A percentile compares a stretch with the other conserved stretches of the same genome.
Evolutionary conservation across 2,329 filamentous ascomycete genomes (phyloP).

Genomic region (Hansfordia pulvinata): DNA sequence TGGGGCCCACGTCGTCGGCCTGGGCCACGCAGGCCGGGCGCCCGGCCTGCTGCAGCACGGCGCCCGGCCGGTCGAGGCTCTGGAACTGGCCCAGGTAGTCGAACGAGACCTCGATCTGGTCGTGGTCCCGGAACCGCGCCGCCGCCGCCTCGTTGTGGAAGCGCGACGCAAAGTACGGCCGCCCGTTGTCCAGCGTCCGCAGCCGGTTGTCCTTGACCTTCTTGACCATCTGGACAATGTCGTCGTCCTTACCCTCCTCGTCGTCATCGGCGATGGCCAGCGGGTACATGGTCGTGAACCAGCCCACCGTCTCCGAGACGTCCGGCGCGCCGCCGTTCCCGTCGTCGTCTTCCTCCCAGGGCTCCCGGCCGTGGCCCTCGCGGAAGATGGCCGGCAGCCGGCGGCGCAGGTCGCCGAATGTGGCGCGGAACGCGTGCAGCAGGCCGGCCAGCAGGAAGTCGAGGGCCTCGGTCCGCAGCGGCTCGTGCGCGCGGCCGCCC

Average conservation of each 20-base stretch:
- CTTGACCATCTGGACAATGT: not conserved
- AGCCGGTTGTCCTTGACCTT: not conserved
- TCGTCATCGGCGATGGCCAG: not conserved
- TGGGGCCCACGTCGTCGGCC: too few relatives aligned
- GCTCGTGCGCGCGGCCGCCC: constrained; percentile 1
- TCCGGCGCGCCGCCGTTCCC: too few relatives aligned
- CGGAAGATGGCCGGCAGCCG: constrained; percentile 8
- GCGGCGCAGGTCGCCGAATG: constrained; percentile 7
- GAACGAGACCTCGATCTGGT: not conserved
- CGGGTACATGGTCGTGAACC: constrained; percentile 11
- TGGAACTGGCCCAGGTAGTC: too few relatives aligned
- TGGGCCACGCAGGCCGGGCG: too few relatives aligned
- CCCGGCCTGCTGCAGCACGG: too few relatives aligned
- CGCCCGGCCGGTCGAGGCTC: too few relatives aligned
- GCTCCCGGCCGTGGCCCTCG: constrained; percentile 12
- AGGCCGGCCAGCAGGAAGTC: constrained; percentile 10
- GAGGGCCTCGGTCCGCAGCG: constrained; percentile 7
- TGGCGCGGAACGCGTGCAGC: constrained; percentile 6
- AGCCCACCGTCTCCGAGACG: constrained; percentile 10
- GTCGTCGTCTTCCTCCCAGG: constrained; percentile 7
- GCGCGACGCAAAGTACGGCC: not conserved
- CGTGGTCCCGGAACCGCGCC: not conserved
- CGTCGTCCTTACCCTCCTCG: not conserved
- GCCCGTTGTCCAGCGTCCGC: not conserved
- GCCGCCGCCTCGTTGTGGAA: not conserved